Base-by-base conservation (phyloP, 108 stramenopile genomes). In the Stephanodiscus triporus region DNA sequence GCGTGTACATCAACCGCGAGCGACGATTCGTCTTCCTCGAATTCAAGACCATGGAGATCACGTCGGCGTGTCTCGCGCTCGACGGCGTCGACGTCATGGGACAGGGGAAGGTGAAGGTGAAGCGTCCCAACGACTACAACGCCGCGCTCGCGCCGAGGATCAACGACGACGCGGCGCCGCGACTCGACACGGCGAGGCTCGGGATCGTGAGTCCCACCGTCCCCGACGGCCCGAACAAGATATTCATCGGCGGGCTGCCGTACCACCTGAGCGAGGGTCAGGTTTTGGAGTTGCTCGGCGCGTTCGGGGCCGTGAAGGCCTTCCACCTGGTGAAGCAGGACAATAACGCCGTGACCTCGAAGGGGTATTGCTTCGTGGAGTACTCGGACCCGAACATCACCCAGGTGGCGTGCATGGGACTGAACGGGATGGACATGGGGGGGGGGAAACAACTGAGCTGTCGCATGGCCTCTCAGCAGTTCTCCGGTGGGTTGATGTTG, bases 241-340 rank as follows among this genome's bases (percentile, higher is more conserved):
- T 99, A n/a, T 99, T 99, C 72, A 89, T 99, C 61, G 98, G 99
- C 16, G 99, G 99, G 13, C 84, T 99, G 29, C 98, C 97, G 13
- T 96, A 98, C 73, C 95, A 98, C 69, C 77, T 99, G 49, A 80
- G 82, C 8, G 98, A 98, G 47, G 81, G 87, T 30, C 96, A 99
- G 82, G 93, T 98, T 6, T 69, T 90, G 62, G 97, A 99, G 84
- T 82, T 99, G 50, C 76, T 99, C 50, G 66, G 81, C 60, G 93
- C 98, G 1, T 99, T 97, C 80, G 99, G 99, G 3, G 70, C 88
- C 59, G 84, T 95, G 56, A 88, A 90, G 77, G 88, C 97, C 9
- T 97, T 99, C 80, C 96, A 99, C 78, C 84, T 98, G 58, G 97
- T 99, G 68, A 95, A 90, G 77, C 84, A 91, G 51, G 92, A 91